Evolutionary conservation across 352 stramenopile species (phyloP), one percentile per base, ranked within the genome.

Genomic region (Phytophthora brassicae): DNA sequence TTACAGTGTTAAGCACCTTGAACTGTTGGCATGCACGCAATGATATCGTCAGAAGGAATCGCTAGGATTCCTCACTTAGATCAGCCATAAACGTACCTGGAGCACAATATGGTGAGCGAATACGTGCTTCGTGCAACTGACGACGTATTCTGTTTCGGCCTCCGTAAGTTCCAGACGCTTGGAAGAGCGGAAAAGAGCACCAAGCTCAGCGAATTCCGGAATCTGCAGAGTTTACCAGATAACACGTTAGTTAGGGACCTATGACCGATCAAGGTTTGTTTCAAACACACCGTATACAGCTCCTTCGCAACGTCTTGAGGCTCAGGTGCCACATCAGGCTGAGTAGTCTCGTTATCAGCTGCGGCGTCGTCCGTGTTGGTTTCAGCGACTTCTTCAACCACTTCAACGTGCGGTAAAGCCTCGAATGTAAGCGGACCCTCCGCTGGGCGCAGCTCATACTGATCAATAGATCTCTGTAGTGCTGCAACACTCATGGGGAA

Each of bases 1-100:
- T 97, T 49, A 99, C 96, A 0, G 98, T 99, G 84, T 99, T 99
- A 47, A 96, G 85, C 56, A 99, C 90, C 39, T 88, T 91, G 70
- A 99, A 99, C 83, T 99, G 84, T 19, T 97, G 64, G 31, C 17
- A 55, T 22, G 38, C 36, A 65, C 23, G 57, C 23, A 28, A 63
- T 43, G 16, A 60, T 19, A 43, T 9, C 23, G 17, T 69, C 19
- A 64, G 33, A 59, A 48, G 54, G 1, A 46, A 19, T 0, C 14
- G 28, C 33, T 44, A 14, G 17, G n/a, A 17, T 23, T 5, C n/a
- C 22, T 24, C 17, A 44, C n/a, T 7, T 23, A 16, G 38, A 17
- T 44, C 19, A 28, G 31, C n/a, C 35, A 29, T 52, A 24, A 41
- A 45, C 31, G 41, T 66, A 89, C 80, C 77, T 89, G 84, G 12